These are phyloP conservation scores for Termitomyces sp. DNA, from an alignment of 768 basidiomycete species.

Conservation along the genomic window DNA sequence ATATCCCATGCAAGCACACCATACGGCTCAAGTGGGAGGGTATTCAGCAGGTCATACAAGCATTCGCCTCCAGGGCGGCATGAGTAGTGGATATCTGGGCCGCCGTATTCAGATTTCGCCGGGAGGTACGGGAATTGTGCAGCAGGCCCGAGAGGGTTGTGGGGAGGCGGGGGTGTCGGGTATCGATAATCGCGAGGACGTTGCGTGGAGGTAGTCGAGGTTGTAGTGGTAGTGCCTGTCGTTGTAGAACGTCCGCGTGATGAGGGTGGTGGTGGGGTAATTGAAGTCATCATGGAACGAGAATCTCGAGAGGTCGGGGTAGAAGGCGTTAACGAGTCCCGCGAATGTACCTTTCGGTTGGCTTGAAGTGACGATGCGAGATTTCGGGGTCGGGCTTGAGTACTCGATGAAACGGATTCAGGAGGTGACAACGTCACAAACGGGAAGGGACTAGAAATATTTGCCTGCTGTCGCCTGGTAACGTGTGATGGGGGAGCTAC, in stretches of 20 bases:
- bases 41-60: slow-evolving; percentile 59
- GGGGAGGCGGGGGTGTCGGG: slow-evolving; percentile 35
- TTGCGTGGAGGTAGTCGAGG: slow-evolving; percentile 4
- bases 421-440: slow-evolving; percentile 12
- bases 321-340: slow-evolving; percentile 1
- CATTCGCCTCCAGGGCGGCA: slow-evolving; percentile 64
- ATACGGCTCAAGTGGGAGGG: slow-evolving; percentile 53
- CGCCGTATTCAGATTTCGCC: slow-evolving; percentile 39
- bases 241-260: slow-evolving; percentile 12
- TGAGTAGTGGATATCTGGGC: slow-evolving; percentile 47
- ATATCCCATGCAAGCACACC: slow-evolving; percentile 69
- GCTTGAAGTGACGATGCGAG: not conserved
- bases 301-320: slow-evolving; percentile 2
- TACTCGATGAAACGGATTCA: not conserved
- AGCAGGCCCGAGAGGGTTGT: slow-evolving; percentile 47
- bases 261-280: not conserved
- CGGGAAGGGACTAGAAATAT: slow-evolving; percentile 7
- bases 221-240: slow-evolving; percentile 6
- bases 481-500: not conserved
- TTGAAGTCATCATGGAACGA: slow-evolving; percentile 5
- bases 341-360: not conserved
- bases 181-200: slow-evolving; percentile 17
- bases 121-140: slow-evolving; percentile 48
- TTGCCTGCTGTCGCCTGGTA: not conserved
- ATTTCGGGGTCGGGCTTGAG: not conserved